phyloP scores from a whole-genome alignment of 306 rosid species.

The Lathyrus sativus region DNA sequence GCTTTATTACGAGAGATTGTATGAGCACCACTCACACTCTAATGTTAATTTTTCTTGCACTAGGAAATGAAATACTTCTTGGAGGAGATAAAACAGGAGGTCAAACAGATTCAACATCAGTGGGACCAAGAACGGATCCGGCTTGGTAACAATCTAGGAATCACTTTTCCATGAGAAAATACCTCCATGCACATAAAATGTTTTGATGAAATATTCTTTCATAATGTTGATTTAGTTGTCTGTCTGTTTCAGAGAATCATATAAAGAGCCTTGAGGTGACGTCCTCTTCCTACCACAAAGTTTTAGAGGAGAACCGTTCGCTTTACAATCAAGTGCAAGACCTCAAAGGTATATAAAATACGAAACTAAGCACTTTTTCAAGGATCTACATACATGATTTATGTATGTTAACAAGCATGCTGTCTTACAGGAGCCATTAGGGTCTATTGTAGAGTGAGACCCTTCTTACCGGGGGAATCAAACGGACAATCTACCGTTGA shows the following conservation, averaged over 20 bases:
- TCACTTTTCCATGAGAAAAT: slow-evolving; percentile 32
- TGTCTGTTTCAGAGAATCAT: slow-evolving; percentile 59
- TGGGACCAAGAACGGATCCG: slow-evolving; percentile 72
- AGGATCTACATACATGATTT: slow-evolving; percentile 19
- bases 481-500: slow-evolving; percentile 75
- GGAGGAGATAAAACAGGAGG: slow-evolving; percentile 59
- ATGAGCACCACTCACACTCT: slow-evolving; percentile 5
- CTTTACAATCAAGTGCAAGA: slow-evolving; percentile 97
- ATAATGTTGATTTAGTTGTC: slow-evolving; percentile 31
- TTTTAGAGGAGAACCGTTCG: slow-evolving; percentile 79
- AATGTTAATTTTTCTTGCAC: slow-evolving; percentile 16
- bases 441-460: slow-evolving; percentile 94
- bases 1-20: slow-evolving; percentile 2
- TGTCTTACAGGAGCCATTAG: slow-evolving; percentile 76
- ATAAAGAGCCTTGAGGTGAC: slow-evolving; percentile 72
- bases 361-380: slow-evolving; percentile 25
- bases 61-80: slow-evolving; percentile 69
- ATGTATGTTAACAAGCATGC: slow-evolving; percentile 14
- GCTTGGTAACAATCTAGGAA: slow-evolving; percentile 61
- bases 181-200: background rate
- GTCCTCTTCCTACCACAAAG: slow-evolving; percentile 81
- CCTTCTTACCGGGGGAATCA: slow-evolving; percentile 75
- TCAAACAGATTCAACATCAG: slow-evolving; percentile 59
- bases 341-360: slow-evolving; percentile 70
- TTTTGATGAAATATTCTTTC: slow-evolving; percentile 17